A percentile compares a stretch with the other conserved stretches of the same genome.
Evolutionary conservation across 2,329 filamentous ascomycete genomes (phyloP).

Genomic region (Whalleya microplaca): DNA sequence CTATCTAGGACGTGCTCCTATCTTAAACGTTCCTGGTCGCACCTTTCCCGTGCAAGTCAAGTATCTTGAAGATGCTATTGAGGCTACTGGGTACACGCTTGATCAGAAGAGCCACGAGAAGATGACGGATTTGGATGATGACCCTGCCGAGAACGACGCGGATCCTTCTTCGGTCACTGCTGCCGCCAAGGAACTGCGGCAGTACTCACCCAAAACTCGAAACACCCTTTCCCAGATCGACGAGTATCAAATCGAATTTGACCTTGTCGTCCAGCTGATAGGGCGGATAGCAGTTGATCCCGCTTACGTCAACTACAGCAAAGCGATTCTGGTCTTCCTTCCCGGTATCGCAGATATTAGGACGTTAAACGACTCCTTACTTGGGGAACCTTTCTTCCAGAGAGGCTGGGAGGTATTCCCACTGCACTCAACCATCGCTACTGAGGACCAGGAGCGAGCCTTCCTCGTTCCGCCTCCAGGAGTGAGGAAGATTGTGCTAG

Average conservation of each 20-base stretch:
- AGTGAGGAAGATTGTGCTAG: conserved; percentile 88
- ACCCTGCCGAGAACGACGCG: conserved; percentile 54
- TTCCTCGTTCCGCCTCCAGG: conserved; percentile 85
- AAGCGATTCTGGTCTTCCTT: conserved; percentile 90
- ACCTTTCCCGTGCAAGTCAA: conserved; percentile 90
- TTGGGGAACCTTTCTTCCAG: conserved; percentile 75
- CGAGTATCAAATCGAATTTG: conserved; percentile 90
- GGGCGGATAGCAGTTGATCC: conserved; percentile 73
- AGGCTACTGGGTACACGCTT: conserved; percentile 75
- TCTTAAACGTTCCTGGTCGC: conserved; percentile 87
- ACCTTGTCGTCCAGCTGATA: conserved; percentile 80
- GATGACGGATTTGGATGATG: conserved; percentile 67
- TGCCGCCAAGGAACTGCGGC: conserved; percentile 66
- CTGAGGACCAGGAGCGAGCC: conserved; percentile 92
- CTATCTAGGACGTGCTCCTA: conserved; percentile 83
- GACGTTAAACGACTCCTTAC: conserved; percentile 81
- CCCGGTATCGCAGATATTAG: conserved; percentile 94
- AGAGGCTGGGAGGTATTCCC: conserved; percentile 84
- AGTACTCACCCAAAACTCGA: conserved; percentile 77
- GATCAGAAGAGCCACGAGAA: conserved; percentile 57
- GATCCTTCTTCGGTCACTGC: conserved; percentile 58
- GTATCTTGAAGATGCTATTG: conserved; percentile 91
- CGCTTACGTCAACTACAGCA: conserved; percentile 73
- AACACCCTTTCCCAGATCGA: conserved; percentile 78
- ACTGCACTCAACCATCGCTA: conserved; percentile 92